These are phyloP conservation scores for Teratosphaeria gauchensis DNA, from an alignment of 2,329 filamentous ascomycete species.

Conservation along the genomic window DNA sequence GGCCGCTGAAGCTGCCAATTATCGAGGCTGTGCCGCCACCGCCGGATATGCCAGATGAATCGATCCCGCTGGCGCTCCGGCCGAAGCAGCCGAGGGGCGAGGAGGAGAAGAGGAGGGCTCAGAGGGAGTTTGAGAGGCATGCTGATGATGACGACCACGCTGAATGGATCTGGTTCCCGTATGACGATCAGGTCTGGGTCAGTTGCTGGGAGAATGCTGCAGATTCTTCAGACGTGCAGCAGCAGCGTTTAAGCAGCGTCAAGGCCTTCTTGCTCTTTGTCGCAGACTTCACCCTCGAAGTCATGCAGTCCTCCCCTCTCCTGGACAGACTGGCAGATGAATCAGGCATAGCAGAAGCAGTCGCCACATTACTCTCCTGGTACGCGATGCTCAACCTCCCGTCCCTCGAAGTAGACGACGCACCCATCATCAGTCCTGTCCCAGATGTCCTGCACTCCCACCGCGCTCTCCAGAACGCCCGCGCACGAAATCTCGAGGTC, in stretches of 20 bases:
- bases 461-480: too few species aligned
- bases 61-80: conserved; percentile 28
- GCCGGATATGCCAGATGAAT: conserved; percentile 1
- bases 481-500: too few species aligned
- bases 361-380: conserved; percentile 13
- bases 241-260: conserved; percentile 20
- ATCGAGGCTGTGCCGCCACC: conserved; percentile 36
- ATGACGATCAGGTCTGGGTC: conserved; percentile 36
- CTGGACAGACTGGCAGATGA: conserved; percentile 25
- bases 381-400: conserved; percentile 29
- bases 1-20: conserved; percentile 35
- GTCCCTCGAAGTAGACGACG: too few species aligned
- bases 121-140: conserved; percentile 29
- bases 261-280: conserved; percentile 36
- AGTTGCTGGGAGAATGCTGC: conserved; percentile 37
- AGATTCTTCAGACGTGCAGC: conserved; percentile 11
- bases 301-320: conserved; percentile 20
- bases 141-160: conserved; percentile 36
- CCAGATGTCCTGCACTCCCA: conserved; percentile 8
- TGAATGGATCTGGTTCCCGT: conserved; percentile 46
- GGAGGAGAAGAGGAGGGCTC: conserved; percentile 26
- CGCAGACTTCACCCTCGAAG: conserved; percentile 11
- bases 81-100: conserved; percentile 15
- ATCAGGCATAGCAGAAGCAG: conserved; percentile 17
- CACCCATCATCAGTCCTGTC: too few species aligned